Evolutionary conservation across 1,139 yeast species (phyloP).

Genomic region (Debaryomyces fabryi): DNA sequence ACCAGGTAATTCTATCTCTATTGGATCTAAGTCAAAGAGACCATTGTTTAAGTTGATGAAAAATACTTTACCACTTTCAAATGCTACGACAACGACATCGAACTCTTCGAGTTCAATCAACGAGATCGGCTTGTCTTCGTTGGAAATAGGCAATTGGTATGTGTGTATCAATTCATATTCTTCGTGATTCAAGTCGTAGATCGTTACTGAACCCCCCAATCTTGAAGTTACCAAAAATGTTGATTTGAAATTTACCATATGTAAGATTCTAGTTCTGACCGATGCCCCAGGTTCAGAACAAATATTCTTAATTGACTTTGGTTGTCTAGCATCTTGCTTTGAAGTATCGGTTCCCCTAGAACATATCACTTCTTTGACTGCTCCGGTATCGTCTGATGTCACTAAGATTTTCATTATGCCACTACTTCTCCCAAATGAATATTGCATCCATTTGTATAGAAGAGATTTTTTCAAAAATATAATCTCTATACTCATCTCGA

Average conservation of each 20-base stretch:
- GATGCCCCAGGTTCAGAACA: constrained; percentile 37
- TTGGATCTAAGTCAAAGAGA: constrained; percentile 33
- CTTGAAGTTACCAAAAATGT: constrained; percentile 46
- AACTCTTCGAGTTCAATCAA: constrained; percentile 31
- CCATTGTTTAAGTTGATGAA: constrained; percentile 38
- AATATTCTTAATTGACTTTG: constrained; percentile 46
- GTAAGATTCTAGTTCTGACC: constrained; percentile 29
- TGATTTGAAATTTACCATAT: constrained; percentile 31
- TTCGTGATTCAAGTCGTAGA: constrained; percentile 34
- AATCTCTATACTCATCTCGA: constrained; percentile 1
- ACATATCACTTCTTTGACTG: constrained; percentile 58
- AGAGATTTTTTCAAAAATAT: background rate
- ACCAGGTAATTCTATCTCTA: constrained; percentile 30
- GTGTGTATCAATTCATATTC: constrained; percentile 31
- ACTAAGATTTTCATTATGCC: constrained; percentile 51
- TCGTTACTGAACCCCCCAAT: constrained; percentile 41
- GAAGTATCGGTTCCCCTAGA: constrained; percentile 71
- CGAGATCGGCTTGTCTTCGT: constrained; percentile 37
- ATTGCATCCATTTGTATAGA: constrained; percentile 1
- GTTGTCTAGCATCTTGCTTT: constrained; percentile 57
- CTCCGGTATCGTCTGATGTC: constrained; percentile 60
- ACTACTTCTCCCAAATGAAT: background rate
- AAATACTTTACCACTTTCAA: constrained; percentile 53
- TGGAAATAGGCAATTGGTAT: constrained; percentile 27
- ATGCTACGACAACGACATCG: constrained; percentile 41